A percentile compares a stretch with the other conserved stretches of the same genome.
phyloP scores from a whole-genome alignment of 2,329 filamentous ascomycete species.

The Niveomyces coronatus region DNA sequence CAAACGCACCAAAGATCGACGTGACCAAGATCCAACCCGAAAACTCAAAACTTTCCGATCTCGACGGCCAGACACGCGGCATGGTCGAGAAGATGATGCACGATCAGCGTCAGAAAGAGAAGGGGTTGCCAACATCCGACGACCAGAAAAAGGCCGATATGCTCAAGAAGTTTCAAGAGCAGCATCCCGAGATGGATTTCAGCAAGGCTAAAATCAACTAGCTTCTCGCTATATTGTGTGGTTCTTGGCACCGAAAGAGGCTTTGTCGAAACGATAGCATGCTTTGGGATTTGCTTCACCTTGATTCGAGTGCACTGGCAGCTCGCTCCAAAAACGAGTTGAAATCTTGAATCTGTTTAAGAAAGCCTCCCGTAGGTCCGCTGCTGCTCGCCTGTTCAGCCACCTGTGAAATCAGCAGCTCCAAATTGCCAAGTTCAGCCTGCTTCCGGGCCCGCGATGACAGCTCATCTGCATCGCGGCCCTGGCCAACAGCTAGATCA shows the following conservation, averaged over 20 bases:
- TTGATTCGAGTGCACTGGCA: constrained; percentile 43
- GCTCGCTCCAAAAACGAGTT: constrained; percentile 54
- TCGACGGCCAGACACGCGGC: constrained; percentile 85
- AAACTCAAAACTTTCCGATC: constrained; percentile 79
- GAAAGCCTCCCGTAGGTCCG: constrained; percentile 38
- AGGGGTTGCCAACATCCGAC: constrained; percentile 78
- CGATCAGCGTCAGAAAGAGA: constrained; percentile 94
- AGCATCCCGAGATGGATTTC: constrained; percentile 66
- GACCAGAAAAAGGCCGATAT: constrained; percentile 94
- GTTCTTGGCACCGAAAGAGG: not conserved
- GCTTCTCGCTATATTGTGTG: not conserved
- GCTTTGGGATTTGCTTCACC: constrained; percentile 20
- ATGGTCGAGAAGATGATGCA: constrained; percentile 99
- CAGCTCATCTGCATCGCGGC: constrained; percentile 37
- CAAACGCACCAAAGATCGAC: constrained; percentile 80
- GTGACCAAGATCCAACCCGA: constrained; percentile 91
- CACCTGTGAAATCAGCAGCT: constrained; percentile 45
- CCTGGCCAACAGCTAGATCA: constrained; percentile 45
- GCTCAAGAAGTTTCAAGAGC: constrained; percentile 80
- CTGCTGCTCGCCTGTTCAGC: constrained; percentile 41
- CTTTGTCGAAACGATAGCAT: no score
- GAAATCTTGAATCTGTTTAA: constrained; percentile 49
- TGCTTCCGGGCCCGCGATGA: constrained; percentile 34
- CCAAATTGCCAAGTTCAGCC: constrained; percentile 45
- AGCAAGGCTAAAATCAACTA: constrained; percentile 57